A percentile compares a stretch with the other conserved stretches of the same genome.
These are phyloP conservation scores for Artemisia argyi DNA, from an alignment of 129 eudicot species.

Conservation along the genomic window DNA sequence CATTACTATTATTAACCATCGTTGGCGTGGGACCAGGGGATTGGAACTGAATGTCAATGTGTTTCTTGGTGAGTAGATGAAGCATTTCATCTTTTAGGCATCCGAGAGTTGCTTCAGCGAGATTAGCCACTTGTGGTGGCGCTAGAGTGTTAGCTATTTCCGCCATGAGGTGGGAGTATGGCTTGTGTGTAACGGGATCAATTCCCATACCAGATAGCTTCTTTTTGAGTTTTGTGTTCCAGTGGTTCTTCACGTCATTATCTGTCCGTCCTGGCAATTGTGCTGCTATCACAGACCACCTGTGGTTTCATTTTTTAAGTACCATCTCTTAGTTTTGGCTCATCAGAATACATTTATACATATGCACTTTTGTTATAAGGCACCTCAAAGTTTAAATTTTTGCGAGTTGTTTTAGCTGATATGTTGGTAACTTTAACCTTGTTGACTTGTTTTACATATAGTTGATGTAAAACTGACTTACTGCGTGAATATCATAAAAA, in stretches of 20 bases:
- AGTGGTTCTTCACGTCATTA: conserved; percentile 90
- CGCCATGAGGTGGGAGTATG: conserved; percentile 91
- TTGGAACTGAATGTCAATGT: conserved; percentile 73
- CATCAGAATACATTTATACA: neutral
- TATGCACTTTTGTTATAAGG: neutral
- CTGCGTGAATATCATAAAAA: no score
- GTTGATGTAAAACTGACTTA: no score
- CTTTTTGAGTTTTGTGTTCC: conserved; percentile 94
- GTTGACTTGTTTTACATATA: neutral
- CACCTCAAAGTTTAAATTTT: no score
- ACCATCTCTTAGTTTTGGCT: conserved; percentile 9
- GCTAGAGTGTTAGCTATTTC: conserved; percentile 87
- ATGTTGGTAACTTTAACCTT: neutral
- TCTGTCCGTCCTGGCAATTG: conserved; percentile 97
- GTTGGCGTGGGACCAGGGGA: conserved; percentile 31
- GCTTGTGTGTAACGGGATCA: conserved; percentile 95
- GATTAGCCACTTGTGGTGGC: conserved; percentile 90
- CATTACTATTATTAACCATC: conserved; percentile 14
- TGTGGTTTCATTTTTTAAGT: conserved; percentile 21
- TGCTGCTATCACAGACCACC: conserved; percentile 96
- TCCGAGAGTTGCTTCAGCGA: conserved; percentile 95
- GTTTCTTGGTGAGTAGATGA: conserved; percentile 83
- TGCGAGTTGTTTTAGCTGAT: neutral
- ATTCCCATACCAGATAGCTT: conserved; percentile 98
- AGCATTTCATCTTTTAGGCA: conserved; percentile 98